Conservation (phyloP, 208 protist species). For the Leptomonas seymouri region DNA sequence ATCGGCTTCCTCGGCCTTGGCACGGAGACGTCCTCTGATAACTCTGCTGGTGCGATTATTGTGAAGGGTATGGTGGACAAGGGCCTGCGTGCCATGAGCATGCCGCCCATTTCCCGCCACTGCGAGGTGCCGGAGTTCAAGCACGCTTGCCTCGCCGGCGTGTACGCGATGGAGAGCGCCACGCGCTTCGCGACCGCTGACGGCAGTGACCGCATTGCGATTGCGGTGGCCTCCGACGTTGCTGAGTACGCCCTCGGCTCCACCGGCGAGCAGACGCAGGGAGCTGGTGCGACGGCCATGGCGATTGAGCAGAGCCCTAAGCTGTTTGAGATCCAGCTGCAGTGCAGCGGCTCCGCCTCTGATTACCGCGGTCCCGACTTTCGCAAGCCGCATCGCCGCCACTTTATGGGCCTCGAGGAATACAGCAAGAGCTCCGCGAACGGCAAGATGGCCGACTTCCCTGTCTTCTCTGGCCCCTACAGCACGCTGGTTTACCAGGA, state of each 20-base stretch:
- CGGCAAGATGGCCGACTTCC: constrained; percentile 90
- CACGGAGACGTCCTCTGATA: constrained; percentile 89
- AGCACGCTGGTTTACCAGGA: constrained; percentile 91
- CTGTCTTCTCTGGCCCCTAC: constrained; percentile 91
- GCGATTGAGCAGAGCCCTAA: constrained; percentile 76
- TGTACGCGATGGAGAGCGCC: constrained; percentile 90
- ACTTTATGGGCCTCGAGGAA: constrained; percentile 83
- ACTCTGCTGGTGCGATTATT: constrained; percentile 91
- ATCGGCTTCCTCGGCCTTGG: constrained; percentile 90
- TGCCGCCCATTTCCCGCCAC: constrained; percentile 76
- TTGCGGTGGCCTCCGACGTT: constrained; percentile 90
- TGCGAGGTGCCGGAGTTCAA: constrained; percentile 94
- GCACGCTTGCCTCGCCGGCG: constrained; percentile 91
- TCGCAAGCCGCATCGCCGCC: constrained; percentile 87
- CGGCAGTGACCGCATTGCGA: constrained; percentile 71
- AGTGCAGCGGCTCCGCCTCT: constrained; percentile 74
- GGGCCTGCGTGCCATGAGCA: constrained; percentile 64
- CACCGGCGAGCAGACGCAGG: constrained; percentile 91
- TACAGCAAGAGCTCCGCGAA: constrained; percentile 69
- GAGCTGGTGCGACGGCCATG: constrained; percentile 86
- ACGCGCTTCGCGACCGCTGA: constrained; percentile 70
- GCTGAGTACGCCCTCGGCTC: constrained; percentile 90
- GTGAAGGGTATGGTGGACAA: constrained; percentile 92
- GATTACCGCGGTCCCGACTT: constrained; percentile 93
- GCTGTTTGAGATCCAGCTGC: constrained; percentile 80